Evolutionary conservation across 148 eudicot species (phyloP).

Genomic region (Rhododendron griersonianum): DNA sequence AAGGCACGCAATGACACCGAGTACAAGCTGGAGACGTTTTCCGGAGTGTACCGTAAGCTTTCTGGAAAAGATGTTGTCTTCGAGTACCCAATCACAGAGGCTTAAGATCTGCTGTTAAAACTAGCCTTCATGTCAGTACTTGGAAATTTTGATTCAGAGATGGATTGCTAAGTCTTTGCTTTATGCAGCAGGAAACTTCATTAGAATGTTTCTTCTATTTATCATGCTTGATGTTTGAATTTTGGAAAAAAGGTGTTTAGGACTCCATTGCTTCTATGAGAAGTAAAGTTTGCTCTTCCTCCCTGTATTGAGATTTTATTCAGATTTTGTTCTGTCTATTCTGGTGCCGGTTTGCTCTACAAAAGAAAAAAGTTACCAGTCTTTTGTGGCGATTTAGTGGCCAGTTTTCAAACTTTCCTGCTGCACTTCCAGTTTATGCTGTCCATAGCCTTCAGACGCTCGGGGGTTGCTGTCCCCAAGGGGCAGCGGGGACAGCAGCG

Average conservation of each 20-base stretch:
- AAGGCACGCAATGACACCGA: slow-evolving; percentile 53
- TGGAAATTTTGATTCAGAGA: not conserved
- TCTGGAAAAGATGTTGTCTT: slow-evolving; percentile 61
- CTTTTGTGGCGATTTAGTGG: not conserved
- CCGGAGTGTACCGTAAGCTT: slow-evolving; percentile 57
- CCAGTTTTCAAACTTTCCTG: not conserved
- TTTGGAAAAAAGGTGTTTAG: not conserved
- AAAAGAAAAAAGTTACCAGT: not conserved
- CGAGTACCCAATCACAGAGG: slow-evolving; percentile 44
- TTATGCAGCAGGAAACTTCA: not conserved
- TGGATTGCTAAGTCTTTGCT: not conserved
- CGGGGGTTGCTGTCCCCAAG: too few species aligned
- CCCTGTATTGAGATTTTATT: not conserved
- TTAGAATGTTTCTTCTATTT: not conserved
- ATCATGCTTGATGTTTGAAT: not conserved
- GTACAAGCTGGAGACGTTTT: slow-evolving; percentile 61
- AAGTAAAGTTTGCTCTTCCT: not conserved
- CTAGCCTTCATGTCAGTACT: not conserved
- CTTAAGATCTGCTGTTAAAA: slow-evolving; percentile 20
- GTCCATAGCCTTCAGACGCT: not conserved
- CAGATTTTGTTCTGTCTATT: not conserved
- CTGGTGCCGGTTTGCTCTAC: too few species aligned
- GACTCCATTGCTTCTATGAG: not conserved
- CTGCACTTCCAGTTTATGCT: not conserved
- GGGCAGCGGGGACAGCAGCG: too few species aligned